phyloP scores from a whole-genome alignment of 1,284 basidiomycete species.

The Rhodofomes roseus region DNA sequence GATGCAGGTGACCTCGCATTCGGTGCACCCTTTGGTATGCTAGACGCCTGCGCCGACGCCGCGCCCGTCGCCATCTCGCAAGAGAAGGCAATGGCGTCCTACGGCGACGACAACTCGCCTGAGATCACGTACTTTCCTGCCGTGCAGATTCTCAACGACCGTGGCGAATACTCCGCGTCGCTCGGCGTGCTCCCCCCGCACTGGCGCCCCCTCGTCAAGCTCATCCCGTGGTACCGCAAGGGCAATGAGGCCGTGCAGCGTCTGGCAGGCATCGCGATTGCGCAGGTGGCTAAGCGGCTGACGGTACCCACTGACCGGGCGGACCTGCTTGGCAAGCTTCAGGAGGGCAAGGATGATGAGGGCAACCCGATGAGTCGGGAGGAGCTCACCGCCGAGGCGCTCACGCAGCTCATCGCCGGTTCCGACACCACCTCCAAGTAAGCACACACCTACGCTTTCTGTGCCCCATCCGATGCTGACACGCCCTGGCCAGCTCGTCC shows the following conservation, averaged over 20 bases:
- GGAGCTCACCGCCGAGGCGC: slow-evolving; percentile 84
- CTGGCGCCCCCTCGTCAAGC: slow-evolving; percentile 62
- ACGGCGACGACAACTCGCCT: slow-evolving; percentile 41
- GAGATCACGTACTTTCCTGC: slow-evolving; percentile 70
- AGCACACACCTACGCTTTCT: slow-evolving; percentile 18
- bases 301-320: slow-evolving; percentile 61
- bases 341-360: slow-evolving; percentile 72
- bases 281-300: slow-evolving; percentile 76
- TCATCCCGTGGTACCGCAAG: slow-evolving; percentile 72
- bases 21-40: slow-evolving; percentile 88
- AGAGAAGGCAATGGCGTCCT: slow-evolving; percentile 51
- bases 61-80: slow-evolving; percentile 57
- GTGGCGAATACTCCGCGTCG: slow-evolving; percentile 84
- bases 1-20: slow-evolving; percentile 75
- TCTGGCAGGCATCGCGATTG: slow-evolving; percentile 79
- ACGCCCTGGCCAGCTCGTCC: slow-evolving; percentile 51
- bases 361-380: slow-evolving; percentile 76
- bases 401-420: slow-evolving; percentile 84
- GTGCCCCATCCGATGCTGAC: neutral
- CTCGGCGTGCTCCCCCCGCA: slow-evolving; percentile 77
- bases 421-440: slow-evolving; percentile 85
- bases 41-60: slow-evolving; percentile 69
- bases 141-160: slow-evolving; percentile 83
- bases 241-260: slow-evolving; percentile 70
- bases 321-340: slow-evolving; percentile 80